Conservation (phyloP, 2,329 filamentous ascomycete genomes). For the Immersiporthe knoxdaviesiana region DNA sequence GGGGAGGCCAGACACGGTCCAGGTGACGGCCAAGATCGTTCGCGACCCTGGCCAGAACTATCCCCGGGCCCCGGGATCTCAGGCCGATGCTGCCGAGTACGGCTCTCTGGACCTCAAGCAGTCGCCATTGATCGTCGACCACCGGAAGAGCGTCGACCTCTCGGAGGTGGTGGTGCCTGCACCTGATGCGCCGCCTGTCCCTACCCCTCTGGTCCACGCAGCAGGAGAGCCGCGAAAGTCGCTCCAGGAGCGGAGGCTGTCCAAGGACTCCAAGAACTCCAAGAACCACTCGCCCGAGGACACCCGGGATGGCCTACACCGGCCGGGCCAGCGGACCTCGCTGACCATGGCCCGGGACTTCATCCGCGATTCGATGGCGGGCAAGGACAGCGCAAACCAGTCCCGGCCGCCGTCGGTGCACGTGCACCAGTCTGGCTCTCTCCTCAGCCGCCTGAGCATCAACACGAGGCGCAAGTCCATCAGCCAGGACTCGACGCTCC, state of each 20-base stretch:
- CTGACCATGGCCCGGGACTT: slow-evolving; percentile 63
- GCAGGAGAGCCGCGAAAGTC: slow-evolving; percentile 44
- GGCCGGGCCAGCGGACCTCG: slow-evolving; percentile 56
- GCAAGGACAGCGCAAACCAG: slow-evolving; percentile 37
- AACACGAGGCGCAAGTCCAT: slow-evolving; percentile 61
- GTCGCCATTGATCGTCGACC: slow-evolving; percentile 62
- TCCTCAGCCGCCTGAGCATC: slow-evolving; percentile 66
- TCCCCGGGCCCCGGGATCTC: slow-evolving; percentile 45
- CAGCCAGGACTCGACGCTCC: slow-evolving; percentile 46
- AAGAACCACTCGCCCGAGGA: slow-evolving; percentile 31
- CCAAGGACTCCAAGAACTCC: slow-evolving; percentile 42
- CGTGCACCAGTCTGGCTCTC: slow-evolving; percentile 50
- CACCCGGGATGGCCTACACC: slow-evolving; percentile 35
- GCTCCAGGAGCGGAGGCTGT: slow-evolving; percentile 53
- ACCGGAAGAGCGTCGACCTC: slow-evolving; percentile 48
- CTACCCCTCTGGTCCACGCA: slow-evolving; percentile 27
- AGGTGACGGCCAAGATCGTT: slow-evolving; percentile 83
- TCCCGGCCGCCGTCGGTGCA: slow-evolving; percentile 52
- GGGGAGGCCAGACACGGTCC: slow-evolving; percentile 73
- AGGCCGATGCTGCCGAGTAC: slow-evolving; percentile 49
- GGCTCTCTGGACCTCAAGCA: slow-evolving; percentile 58
- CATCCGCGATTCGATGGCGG: slow-evolving; percentile 56
- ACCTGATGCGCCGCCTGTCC: slow-evolving; percentile 32
- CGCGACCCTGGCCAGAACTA: slow-evolving; percentile 60
- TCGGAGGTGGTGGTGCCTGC: slow-evolving; percentile 37